Evolutionary conservation across 148 eudicot species (phyloP).

Genomic region (Arbutus unedo): DNA sequence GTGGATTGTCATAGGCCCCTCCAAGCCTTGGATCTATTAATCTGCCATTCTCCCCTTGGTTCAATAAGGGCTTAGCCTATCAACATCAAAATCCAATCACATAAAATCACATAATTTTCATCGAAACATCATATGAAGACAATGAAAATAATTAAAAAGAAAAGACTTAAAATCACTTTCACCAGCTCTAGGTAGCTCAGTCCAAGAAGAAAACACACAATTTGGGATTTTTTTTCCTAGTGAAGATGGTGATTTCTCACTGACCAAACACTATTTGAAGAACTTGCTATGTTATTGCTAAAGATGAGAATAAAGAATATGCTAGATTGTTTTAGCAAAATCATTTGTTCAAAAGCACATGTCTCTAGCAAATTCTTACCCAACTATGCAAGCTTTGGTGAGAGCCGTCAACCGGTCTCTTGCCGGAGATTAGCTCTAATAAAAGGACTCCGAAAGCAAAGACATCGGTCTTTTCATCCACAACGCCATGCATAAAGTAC

Average conservation of each 20-base stretch:
- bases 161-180: neutral
- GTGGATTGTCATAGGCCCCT: slow-evolving; percentile 39
- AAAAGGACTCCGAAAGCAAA: slow-evolving; percentile 91
- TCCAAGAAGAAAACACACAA: slow-evolving; percentile 24
- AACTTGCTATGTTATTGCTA: neutral
- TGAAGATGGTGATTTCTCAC: slow-evolving; percentile 6
- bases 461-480: slow-evolving; percentile 94
- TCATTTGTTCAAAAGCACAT: neutral
- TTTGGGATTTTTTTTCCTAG: neutral
- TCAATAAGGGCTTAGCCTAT: slow-evolving; percentile 83
- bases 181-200: neutral
- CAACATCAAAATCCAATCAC: neutral
- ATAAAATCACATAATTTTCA: neutral
- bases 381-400: slow-evolving; percentile 83
- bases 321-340: neutral
- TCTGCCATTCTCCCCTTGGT: slow-evolving; percentile 51
- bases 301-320: neutral
- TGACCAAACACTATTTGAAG: neutral
- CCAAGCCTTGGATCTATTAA: slow-evolving; percentile 72
- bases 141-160: neutral
- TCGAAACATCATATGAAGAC: neutral
- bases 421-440: slow-evolving; percentile 80
- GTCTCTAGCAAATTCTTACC: slow-evolving; percentile 40
- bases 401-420: slow-evolving; percentile 82
- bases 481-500: slow-evolving; percentile 93